Evolutionary conservation across 495 filamentous ascomycete genomes (phyloP), one percentile per base, ranked within the genome.

Genomic region (Penicillium bialowiezense): DNA sequence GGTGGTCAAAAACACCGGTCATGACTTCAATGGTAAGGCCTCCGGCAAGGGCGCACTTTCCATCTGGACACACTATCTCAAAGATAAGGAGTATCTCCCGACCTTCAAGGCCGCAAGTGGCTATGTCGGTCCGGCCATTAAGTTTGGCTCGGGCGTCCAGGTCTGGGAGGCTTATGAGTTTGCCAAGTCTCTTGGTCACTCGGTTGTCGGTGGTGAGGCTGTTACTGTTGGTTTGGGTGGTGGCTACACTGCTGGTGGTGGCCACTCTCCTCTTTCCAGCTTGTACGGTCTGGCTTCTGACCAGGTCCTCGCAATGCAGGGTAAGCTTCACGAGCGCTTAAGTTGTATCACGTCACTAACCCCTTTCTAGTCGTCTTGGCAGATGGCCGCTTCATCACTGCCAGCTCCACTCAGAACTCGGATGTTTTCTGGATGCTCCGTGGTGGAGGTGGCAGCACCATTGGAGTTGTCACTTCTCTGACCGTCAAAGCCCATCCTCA

Each of bases 1-100:
- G 3, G 68, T 83, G 0, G 73, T 88, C 41, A 86, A 86, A 71
- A 88, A 87, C 52, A 90, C 85, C 3, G 86, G 87, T 20, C 85
- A 87, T 51, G 82, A 85, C 57, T 84, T 80, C 66, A 67, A 64
- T 31, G 82, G 78, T 42, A 83, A 82, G 64, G 76, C 77, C 7
- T 75, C 72, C 10, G 83, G 83, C 17, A 68, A 68, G 17, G 80
- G 81, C n/a, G 71, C 75, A 8, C 63, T 87, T 6, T 63, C 63
- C 19, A 61, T 87, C 24, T 87, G 82, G 82, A 85, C 80, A 1
- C 80, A 85, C 46, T 64, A 79, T 19, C 59, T 87, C 17, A 81
- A 83, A 58, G 46, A 63, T 7, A 55, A 46, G 29, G 20, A 36
- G 9, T 55, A 46, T 19, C 37, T 40, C 1, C 42, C 50, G 0